These are phyloP conservation scores for Cladochytrium tenue DNA, from an alignment of 371 early-diverging fungal species.

Conservation along the genomic window DNA sequence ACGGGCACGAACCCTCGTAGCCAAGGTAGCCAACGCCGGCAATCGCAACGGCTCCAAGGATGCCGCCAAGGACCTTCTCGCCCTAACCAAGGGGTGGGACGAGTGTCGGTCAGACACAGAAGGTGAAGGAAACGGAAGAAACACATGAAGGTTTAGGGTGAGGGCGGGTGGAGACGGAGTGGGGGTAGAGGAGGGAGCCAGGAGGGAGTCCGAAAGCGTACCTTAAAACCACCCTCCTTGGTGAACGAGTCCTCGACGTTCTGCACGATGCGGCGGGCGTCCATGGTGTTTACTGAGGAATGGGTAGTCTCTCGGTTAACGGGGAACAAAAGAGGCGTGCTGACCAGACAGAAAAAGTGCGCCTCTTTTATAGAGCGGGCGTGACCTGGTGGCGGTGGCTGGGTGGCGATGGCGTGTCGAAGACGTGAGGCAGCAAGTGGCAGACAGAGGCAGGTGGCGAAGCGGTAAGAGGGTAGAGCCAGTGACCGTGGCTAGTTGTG, in stretches of 20 bases:
- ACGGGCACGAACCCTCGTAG: constrained; percentile 8
- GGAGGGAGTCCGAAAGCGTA: background rate
- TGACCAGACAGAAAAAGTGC: too few relatives aligned
- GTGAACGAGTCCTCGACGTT: constrained; percentile 4
- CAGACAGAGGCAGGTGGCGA: too few relatives aligned
- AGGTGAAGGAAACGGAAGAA: background rate
- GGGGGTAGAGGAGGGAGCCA: background rate
- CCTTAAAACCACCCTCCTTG: constrained; percentile 8
- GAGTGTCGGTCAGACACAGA: background rate
- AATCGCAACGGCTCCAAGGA: constrained; percentile 10
- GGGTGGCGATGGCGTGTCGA: too few relatives aligned
- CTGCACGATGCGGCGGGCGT: too few relatives aligned
- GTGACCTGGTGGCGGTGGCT: too few relatives aligned
- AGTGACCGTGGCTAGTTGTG: too few relatives aligned
- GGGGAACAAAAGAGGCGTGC: too few relatives aligned
- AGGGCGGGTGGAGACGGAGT: background rate
- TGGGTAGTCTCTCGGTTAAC: too few relatives aligned
- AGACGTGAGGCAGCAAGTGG: too few relatives aligned
- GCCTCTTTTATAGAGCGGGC: too few relatives aligned
- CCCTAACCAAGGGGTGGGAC: background rate
- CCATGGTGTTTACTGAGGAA: too few relatives aligned
- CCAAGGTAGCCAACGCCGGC: constrained; percentile 13
- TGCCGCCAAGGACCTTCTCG: background rate
- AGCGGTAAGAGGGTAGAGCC: too few relatives aligned
- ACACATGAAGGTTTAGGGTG: background rate